Conservation (phyloP, 176 grass and related monocot genomes). For the Ensete glaucum region DNA sequence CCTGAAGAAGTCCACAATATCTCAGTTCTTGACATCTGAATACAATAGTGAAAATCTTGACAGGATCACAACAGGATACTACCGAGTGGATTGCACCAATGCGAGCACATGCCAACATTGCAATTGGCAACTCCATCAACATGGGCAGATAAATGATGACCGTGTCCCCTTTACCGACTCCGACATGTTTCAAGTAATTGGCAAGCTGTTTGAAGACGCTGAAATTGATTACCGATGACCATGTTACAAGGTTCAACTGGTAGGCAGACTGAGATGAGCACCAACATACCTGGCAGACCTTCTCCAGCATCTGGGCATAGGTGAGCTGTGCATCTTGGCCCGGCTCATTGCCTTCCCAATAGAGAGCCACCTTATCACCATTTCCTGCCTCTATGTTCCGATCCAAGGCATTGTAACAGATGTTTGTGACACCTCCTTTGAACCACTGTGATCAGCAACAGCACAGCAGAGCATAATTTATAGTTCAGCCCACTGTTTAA, state of each 20-base stretch:
- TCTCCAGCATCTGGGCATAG: slow-evolving; percentile 69
- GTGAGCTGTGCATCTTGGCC: slow-evolving; percentile 62
- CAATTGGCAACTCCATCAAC: slow-evolving; percentile 91
- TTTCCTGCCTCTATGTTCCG: slow-evolving; percentile 56
- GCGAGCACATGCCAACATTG: slow-evolving; percentile 86
- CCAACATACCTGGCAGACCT: slow-evolving; percentile 70
- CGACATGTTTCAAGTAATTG: slow-evolving; percentile 80
- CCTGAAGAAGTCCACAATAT: slow-evolving; percentile 29
- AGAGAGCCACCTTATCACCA: slow-evolving; percentile 66
- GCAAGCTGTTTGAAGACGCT: slow-evolving; percentile 45
- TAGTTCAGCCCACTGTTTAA: background rate
- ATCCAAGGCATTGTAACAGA: slow-evolving; percentile 91
- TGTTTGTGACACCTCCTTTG: slow-evolving; percentile 76
- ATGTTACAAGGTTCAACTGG: background rate
- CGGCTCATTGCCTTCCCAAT: slow-evolving; percentile 81
- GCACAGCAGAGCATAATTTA: background rate
- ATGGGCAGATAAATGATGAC: slow-evolving; percentile 93
- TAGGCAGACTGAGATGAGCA: background rate
- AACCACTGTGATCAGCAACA: slow-evolving; percentile 53
- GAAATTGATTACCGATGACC: background rate
- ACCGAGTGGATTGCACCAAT: slow-evolving; percentile 92
- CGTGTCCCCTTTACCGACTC: slow-evolving; percentile 64
- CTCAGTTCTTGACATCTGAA: background rate
- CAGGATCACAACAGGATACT: background rate
- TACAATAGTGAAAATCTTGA: background rate